Base-by-base conservation (phyloP, 352 stramenopile species). In the Globisporangium recalcitrans region DNA sequence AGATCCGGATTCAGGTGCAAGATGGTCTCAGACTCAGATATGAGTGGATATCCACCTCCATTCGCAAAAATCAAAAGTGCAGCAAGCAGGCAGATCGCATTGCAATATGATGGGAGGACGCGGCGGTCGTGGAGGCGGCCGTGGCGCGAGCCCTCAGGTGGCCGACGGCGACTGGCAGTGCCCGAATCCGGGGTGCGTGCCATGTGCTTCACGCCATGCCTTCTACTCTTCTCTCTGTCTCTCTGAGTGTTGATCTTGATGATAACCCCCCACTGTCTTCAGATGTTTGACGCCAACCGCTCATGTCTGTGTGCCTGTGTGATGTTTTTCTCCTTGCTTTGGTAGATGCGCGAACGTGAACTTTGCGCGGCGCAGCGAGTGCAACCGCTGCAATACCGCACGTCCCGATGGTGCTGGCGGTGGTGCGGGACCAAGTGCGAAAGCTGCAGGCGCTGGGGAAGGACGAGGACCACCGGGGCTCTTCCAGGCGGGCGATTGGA, bases 401-500 rank as follows among this genome's bases (percentile, higher is more conserved):
- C 77, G 81, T 14, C 73, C 76, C 0, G 82, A 93, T 26, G 73
- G 70, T 5, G 51, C 51, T 27, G 52, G 55, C 16, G 72, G 65
- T 29, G 40, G 29, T 10, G 16, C 7, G 32, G 42, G 19, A 1
- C 27, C 53, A 16, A 70, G 69, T 27, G 48, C 27, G 31, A 87
- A 73, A 51, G 29, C 42, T 2, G 77, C 67, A 40, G 66, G 60
- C 29, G 66, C 62, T 6, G 49, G 63, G 0, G 80, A 91, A 55
- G 69, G 68, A 13, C 69, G 79, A 19, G 85, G 85, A 1, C 85
- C 85, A 9, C 79, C 85, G 1, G 84, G 86, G 1, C 74, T 95
- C 59, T 93, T 93, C 62, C 80, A 93, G 58, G 67, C 84, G 16
- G 78, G 80, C 36, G 86, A 95, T 58, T 95, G 86, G 86, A 75